Conservation (phyloP, 129 eudicot genomes). For the Flaveria trinervia region DNA sequence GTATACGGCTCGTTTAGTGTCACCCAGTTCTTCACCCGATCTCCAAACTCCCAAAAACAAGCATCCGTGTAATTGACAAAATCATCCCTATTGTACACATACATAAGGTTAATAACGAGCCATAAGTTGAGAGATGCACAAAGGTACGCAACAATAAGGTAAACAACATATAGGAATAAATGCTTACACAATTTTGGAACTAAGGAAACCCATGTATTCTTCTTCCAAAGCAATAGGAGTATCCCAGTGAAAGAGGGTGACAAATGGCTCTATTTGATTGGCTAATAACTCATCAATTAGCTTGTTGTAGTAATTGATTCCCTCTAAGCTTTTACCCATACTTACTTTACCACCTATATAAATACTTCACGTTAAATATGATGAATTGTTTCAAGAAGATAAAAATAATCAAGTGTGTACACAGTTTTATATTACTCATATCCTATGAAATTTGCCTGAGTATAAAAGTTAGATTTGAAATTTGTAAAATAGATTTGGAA, state of each 20-base stretch:
- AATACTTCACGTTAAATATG: no score
- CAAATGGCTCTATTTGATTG: slow-evolving; percentile 41
- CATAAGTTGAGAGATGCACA: background rate
- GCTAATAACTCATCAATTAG: slow-evolving; percentile 39
- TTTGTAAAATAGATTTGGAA: no score
- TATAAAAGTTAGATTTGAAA: no score
- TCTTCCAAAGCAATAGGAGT: slow-evolving; percentile 36
- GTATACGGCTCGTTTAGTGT: slow-evolving; percentile 44
- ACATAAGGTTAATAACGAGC: background rate
- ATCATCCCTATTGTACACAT: slow-evolving; percentile 20
- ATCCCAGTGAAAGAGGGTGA: slow-evolving; percentile 45
- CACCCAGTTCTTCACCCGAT: slow-evolving; percentile 49
- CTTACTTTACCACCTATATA: slow-evolving; percentile 39
- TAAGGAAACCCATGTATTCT: slow-evolving; percentile 41
- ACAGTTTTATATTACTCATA: no score
- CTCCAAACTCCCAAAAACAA: slow-evolving; percentile 48
- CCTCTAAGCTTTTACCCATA: slow-evolving; percentile 40
- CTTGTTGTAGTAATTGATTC: slow-evolving; percentile 42
- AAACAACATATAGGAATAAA: background rate
- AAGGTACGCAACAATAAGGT: background rate
- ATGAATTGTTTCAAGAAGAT: no score
- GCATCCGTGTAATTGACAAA: slow-evolving; percentile 34
- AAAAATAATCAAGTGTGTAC: no score
- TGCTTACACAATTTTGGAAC: slow-evolving; percentile 40
- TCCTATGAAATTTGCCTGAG: no score